Evolutionary conservation across 257 asterid genomes (phyloP), one percentile per base, ranked within the genome.

Genomic region (Thymus quinquecostatus): DNA sequence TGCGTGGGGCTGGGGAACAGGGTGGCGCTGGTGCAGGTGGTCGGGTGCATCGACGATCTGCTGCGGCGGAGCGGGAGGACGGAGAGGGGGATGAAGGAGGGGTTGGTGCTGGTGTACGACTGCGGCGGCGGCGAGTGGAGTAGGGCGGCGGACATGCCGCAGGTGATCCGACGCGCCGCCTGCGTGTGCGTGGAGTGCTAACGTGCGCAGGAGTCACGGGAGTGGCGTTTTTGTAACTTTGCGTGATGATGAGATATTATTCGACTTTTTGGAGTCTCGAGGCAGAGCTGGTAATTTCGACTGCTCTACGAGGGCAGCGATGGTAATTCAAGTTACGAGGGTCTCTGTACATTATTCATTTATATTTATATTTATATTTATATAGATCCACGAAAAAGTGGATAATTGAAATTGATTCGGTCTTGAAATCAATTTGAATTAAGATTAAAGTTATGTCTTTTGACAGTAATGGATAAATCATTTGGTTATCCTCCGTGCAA

Each of bases 161-260:
- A 81, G 61, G 82, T 87, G 45, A 79, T 92, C 8, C 84, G 87
- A 87, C 96, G 97, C 86, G 92, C 98, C 83, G 93, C 96, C 75
- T 90, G 97, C 38, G 96, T 90, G 28, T 84, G 93, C 70, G 95
- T 90, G 60, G 91, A 87, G 68, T 88, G 93, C 80, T 90, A 73
- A 74, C 73, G 73, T 67, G 83, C 69, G 47, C 75, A 0, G 76
- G 21, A 13, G 66, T 65, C 77, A 57, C 75, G 81, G 78, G 81
- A 21, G 64, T 49, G 66, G 49, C 10, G 43, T 73, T 73, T 72
- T 69, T 64, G 60, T 54, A 44, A 12, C 51, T 67, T 14, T 29
- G 76, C 70, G 64, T 74, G 78, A 69, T 3, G 59, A 28, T 74
- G 29, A 56, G 60, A 64, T 66, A 40, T 64, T 5, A 41, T 64